Conservation (phyloP, 2,329 filamentous ascomycete species). For the Xylariaceae sp. region DNA sequence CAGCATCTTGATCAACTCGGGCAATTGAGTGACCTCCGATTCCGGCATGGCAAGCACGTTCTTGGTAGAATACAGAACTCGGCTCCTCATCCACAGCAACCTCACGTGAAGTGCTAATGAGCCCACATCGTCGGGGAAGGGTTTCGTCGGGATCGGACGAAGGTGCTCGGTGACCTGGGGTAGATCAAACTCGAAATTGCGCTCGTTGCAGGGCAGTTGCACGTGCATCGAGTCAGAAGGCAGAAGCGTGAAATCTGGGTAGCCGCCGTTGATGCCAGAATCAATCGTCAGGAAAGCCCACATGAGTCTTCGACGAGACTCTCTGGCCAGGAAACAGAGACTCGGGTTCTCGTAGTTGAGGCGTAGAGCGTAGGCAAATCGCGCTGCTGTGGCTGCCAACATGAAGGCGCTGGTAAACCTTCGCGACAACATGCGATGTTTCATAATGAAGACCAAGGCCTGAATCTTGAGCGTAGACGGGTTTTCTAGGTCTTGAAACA, state of each 20-base stretch:
- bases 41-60: slow-evolving; percentile 34
- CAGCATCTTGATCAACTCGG: slow-evolving; percentile 41
- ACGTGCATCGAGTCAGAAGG: slow-evolving; percentile 35
- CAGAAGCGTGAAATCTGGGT: slow-evolving; percentile 39
- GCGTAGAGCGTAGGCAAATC: slow-evolving; percentile 41
- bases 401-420: slow-evolving; percentile 40
- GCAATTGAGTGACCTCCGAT: slow-evolving; percentile 36
- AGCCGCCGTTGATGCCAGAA: slow-evolving; percentile 37
- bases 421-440: slow-evolving; percentile 38
- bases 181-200: slow-evolving; percentile 49
- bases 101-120: slow-evolving; percentile 50
- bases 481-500: slow-evolving; percentile 45
- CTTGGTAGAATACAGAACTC: slow-evolving; percentile 47
- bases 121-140: slow-evolving; percentile 45
- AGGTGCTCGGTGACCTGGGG: slow-evolving; percentile 45
- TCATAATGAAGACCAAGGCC: slow-evolving; percentile 37
- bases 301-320: slow-evolving; percentile 30
- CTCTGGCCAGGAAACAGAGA: slow-evolving; percentile 30
- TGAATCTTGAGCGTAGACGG: slow-evolving; percentile 50
- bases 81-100: slow-evolving; percentile 46
- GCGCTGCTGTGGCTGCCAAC: slow-evolving; percentile 36
- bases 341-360: slow-evolving; percentile 41
- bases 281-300: slow-evolving; percentile 43
- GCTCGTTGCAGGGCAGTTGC: slow-evolving; percentile 42
- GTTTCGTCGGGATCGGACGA: slow-evolving; percentile 33